Base-by-base conservation (phyloP, 805 yeast species). In the Suhomyces sp. region DNA sequence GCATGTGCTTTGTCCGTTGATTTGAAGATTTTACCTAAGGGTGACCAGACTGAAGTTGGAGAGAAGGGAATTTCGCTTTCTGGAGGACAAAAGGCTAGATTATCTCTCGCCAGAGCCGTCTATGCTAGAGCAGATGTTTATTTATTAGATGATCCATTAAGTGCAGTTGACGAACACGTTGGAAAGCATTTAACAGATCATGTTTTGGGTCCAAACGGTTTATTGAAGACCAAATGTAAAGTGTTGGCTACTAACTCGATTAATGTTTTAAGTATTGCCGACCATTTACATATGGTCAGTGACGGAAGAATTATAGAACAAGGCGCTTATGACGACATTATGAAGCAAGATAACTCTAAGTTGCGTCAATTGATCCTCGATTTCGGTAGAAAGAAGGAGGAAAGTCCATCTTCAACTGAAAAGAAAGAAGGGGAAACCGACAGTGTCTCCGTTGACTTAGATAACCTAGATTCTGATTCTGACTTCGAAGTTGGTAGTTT, bases 141-240 rank as follows among this genome's bases (percentile, higher is more conserved):
- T 56, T 64, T 93, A 25, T 64, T 93, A 44, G 98, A 93, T 58
- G 98, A 93, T 61, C 86, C 95, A 7, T 72, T 93, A 40, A 83
- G 95, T 56, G 98, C 98, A 17, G 98, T 93, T 26, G 98, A 93
- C 63, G 97, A 88, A 50, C 98, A 93, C 57, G 98, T 93, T 44
- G 91, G 96, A 9, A 79, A 78, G 46, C 95, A 88, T 53, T 69
- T 93, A 50, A 80, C 85, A 46, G 81, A 80, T 46, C 80, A 84
- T 52, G 96, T 90, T 14, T 68, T 90, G 38, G 95, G 96, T 14
- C 78, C 87, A 11, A 63, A 74, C 20, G 97, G 97, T 42, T 67
- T 90, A 46, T 66, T 90, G 48, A 75, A 77, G 26, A 53, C 84
- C 19, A 88, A 87, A 61, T 77, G 93, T 45, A 81, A 78, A 48